These are phyloP conservation scores for Handroanthus guayacan DNA, from an alignment of 257 asterid species.

Conservation along the genomic window DNA sequence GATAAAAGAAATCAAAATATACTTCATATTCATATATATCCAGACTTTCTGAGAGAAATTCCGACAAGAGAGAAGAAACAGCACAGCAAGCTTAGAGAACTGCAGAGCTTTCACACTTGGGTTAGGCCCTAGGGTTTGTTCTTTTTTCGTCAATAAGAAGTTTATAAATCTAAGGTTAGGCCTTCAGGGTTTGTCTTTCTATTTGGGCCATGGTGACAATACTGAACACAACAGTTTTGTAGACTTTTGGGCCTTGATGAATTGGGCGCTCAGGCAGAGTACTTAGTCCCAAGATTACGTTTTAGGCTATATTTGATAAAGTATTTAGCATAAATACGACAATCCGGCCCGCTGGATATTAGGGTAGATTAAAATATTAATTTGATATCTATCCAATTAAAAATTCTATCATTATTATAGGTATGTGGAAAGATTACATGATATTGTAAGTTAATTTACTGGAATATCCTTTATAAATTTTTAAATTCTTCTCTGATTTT, in stretches of 20 bases:
- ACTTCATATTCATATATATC: neutral
- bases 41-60: neutral
- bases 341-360: no score
- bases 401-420: no score
- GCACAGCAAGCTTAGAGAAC: conserved; percentile 20
- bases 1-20: neutral
- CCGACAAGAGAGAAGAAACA: conserved; percentile 22
- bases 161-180: conserved; percentile 39
- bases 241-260: neutral
- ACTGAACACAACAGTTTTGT: neutral
- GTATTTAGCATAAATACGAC: no score
- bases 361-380: no score
- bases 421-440: no score
- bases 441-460: no score
- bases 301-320: no score
- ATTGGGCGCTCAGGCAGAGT: neutral
- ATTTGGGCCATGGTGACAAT: neutral
- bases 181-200: neutral
- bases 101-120: conserved; percentile 1
- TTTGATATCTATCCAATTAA: no score
- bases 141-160: neutral
- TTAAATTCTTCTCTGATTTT: no score
- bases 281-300: no score
- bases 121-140: neutral
- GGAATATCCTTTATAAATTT: no score